Percentiles rank a stretch among this genome's conserved stretches.
phyloP scores from a whole-genome alignment of 179 eudicot species.

The Heliamphora pulchella region DNA sequence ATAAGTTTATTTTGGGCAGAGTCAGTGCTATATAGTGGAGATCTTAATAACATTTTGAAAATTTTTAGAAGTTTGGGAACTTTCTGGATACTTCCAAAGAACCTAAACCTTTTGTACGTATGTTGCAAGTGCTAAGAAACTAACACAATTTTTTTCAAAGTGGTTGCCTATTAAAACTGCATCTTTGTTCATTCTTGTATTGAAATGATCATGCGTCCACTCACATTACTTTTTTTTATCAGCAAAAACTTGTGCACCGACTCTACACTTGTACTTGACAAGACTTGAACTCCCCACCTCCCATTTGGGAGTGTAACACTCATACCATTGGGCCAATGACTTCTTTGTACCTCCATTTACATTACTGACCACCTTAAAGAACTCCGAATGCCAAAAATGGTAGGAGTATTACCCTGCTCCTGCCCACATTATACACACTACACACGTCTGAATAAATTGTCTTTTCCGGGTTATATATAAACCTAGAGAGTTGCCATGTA shows the following conservation, averaged over 20 bases:
- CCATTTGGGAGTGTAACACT: too few species aligned
- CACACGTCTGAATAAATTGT: neutral
- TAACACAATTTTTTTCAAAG: neutral
- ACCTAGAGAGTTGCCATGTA: neutral
- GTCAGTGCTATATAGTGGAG: neutral
- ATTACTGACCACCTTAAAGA: neutral
- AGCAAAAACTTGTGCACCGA: too few species aligned
- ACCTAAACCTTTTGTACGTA: neutral
- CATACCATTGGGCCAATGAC: too few species aligned
- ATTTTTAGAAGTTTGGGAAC: neutral
- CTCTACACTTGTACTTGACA: too few species aligned
- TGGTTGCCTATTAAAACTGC: conserved; percentile 5
- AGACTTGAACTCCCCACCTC: too few species aligned
- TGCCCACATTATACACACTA: neutral
- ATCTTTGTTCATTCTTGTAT: too few species aligned
- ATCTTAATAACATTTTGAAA: neutral
- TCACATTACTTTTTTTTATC: too few species aligned
- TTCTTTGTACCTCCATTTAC: neutral
- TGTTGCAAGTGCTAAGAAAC: neutral
- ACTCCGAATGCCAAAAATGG: neutral
- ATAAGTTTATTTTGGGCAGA: neutral
- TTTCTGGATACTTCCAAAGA: neutral
- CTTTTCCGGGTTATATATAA: neutral
- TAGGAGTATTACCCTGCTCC: neutral
- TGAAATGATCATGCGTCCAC: too few species aligned